Evolutionary conservation across 2,329 filamentous ascomycete species (phyloP).

Genomic region (Xylaria sp.): DNA sequence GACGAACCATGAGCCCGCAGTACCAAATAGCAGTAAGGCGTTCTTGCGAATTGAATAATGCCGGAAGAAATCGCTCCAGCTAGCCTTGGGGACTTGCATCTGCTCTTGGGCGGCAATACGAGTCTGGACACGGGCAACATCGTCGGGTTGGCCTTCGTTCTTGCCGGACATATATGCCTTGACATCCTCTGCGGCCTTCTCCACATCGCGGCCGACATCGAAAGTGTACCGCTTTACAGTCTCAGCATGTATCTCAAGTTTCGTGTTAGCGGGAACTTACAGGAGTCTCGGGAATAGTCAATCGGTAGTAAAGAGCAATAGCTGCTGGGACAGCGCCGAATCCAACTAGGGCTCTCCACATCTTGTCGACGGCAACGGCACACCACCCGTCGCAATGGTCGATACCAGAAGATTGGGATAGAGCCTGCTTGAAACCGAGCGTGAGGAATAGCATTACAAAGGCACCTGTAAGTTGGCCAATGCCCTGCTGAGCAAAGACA

Average conservation of each 20-base stretch:
- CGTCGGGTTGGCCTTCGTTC: constrained; percentile 70
- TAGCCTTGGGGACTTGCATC: constrained; percentile 74
- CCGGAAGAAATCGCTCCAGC: constrained; percentile 74
- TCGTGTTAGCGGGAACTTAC: constrained; percentile 35
- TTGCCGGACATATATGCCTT: constrained; percentile 78
- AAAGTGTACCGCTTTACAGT: constrained; percentile 76
- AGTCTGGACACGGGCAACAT: constrained; percentile 69
- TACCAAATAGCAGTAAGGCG: constrained; percentile 77
- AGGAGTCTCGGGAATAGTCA: constrained; percentile 88
- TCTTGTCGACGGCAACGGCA: constrained; percentile 80
- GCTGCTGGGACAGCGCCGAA: constrained; percentile 83
- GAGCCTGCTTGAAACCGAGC: constrained; percentile 73
- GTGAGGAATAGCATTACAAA: constrained; percentile 81
- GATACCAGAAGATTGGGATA: constrained; percentile 61
- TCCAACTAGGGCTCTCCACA: constrained; percentile 85
- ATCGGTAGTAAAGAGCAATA: constrained; percentile 79
- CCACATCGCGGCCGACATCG: constrained; percentile 78
- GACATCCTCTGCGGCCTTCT: constrained; percentile 77
- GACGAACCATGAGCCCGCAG: constrained; percentile 85
- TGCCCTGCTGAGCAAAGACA: constrained; percentile 88
- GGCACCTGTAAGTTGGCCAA: constrained; percentile 80
- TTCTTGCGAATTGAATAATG: constrained; percentile 80
- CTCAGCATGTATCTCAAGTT: constrained; percentile 24
- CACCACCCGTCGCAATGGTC: constrained; percentile 71
- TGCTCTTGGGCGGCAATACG: constrained; percentile 63